phyloP scores from a whole-genome alignment of 2,329 filamentous ascomycete genomes.

The Aspergillus bombycis region DNA sequence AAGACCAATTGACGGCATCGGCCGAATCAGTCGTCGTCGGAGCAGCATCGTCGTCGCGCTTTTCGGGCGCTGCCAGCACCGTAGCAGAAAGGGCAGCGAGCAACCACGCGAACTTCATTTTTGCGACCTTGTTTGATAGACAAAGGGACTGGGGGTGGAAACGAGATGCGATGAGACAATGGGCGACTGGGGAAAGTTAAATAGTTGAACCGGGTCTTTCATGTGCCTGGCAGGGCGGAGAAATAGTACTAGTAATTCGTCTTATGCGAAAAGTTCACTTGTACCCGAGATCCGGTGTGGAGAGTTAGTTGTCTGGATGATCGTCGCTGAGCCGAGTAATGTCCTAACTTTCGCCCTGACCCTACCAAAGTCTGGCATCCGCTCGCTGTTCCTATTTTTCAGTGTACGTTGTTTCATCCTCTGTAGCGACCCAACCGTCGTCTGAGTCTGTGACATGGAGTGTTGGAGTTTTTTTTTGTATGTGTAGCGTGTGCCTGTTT shows the following conservation, averaged over 20 bases:
- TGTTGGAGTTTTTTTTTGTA: too few relatives aligned
- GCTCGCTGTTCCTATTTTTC: neutral
- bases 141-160: neutral
- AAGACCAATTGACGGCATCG: conserved; percentile 21
- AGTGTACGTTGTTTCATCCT: neutral
- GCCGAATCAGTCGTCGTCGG: conserved; percentile 10
- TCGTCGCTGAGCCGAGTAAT: neutral
- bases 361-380: neutral
- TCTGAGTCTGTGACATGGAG: neutral
- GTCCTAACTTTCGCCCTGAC: neutral
- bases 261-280: neutral
- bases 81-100: conserved; percentile 22
- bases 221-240: neutral
- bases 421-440: too few relatives aligned
- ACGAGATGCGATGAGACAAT: neutral
- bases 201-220: neutral
- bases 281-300: conserved; percentile 16
- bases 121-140: conserved; percentile 1
- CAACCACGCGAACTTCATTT: conserved; percentile 21
- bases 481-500: neutral
- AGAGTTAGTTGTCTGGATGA: neutral
- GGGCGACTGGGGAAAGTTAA: neutral
- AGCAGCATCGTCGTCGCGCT: conserved; percentile 12
- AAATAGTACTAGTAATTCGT: neutral
- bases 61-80: conserved; percentile 18